Conservation (phyloP, 2,329 filamentous ascomycete species). For the Fusarium devonianum region DNA sequence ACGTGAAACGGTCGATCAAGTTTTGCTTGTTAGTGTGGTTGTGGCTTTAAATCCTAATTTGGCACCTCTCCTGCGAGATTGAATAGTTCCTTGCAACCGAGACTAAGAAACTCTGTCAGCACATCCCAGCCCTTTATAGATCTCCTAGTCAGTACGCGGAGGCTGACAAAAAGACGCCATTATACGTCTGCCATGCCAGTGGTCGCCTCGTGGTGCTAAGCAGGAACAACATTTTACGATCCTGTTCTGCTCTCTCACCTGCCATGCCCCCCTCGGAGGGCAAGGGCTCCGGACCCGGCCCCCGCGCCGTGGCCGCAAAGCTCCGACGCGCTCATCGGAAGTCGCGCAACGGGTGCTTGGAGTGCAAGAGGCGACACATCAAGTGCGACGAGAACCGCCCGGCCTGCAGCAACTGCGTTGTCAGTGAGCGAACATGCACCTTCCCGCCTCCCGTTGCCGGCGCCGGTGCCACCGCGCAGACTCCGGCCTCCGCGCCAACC, state of each 20-base stretch:
- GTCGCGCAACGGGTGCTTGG: conserved; percentile 51
- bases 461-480: conserved; percentile 8
- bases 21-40: no score
- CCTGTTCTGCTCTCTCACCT: not conserved
- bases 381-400: conserved; percentile 54
- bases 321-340: conserved; percentile 50
- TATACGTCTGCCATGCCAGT: conserved; percentile 5
- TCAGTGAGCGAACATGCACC: conserved; percentile 48
- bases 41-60: no score
- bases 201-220: conserved; percentile 6
- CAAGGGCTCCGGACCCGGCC: conserved; percentile 25
- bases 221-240: conserved; percentile 3
- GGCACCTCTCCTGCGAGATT: no score
- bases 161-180: not conserved
- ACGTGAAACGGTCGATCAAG: no score
- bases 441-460: conserved; percentile 38
- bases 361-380: conserved; percentile 52
- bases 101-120: no score
- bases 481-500: conserved; percentile 12
- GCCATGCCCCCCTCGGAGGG: conserved; percentile 29
- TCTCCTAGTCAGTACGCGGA: no score
- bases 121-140: no score
- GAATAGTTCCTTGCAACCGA: no score
- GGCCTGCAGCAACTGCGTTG: conserved; percentile 50
- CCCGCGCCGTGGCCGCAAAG: conserved; percentile 36